phyloP scores from a whole-genome alignment of 257 asterid species.

The Solanum dulcamara region DNA sequence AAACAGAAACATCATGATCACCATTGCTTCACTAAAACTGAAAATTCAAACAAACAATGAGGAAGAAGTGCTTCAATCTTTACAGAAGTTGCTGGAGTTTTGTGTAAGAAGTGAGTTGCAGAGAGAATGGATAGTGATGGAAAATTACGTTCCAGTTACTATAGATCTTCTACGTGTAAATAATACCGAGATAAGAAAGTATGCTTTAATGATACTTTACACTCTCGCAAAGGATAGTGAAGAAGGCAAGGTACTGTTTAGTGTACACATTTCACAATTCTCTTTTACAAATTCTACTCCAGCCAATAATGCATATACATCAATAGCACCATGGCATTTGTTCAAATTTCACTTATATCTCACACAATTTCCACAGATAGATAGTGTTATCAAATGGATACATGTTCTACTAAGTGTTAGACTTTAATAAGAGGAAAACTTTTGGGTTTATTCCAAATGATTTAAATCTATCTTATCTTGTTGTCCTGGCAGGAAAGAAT shows the following conservation, averaged over 20 bases:
- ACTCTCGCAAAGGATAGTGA: conserved; percentile 30
- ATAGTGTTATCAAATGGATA: not conserved
- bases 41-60: conserved; percentile 16
- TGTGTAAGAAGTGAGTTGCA: conserved; percentile 22
- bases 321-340: not conserved
- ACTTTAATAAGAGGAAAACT: not conserved
- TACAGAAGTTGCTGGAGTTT: conserved; percentile 11
- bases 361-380: not conserved
- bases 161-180: conserved; percentile 14
- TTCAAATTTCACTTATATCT: not conserved
- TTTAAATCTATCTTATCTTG: not conserved
- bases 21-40: conserved; percentile 29
- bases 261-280: not conserved
- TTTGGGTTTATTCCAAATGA: not conserved
- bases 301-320: not conserved
- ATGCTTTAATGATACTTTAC: conserved; percentile 22
- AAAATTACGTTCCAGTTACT: conserved; percentile 27
- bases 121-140: conserved; percentile 42
- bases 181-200: conserved; percentile 12
- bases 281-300: not conserved
- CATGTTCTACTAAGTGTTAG: not conserved
- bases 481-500: conserved; percentile 23
- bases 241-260: conserved; percentile 21
- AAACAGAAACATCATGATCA: conserved; percentile 28
- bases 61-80: conserved; percentile 13